Conservation (phyloP, 1,139 yeast genomes). For the Magnusiomyces tetraspermus region DNA sequence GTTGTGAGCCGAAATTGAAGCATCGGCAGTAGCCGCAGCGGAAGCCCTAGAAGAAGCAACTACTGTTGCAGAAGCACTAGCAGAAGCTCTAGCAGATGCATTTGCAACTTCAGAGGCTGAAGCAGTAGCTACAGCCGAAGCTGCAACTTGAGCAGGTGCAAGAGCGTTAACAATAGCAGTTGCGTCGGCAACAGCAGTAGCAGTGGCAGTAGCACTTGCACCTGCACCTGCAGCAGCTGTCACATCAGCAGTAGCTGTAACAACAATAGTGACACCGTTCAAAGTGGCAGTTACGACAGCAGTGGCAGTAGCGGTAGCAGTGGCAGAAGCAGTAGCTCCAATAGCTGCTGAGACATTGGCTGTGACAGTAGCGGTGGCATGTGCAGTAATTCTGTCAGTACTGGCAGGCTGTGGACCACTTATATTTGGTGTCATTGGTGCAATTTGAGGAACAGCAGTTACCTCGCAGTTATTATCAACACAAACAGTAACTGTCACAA, state of each 20-base stretch:
- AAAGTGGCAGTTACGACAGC: background rate
- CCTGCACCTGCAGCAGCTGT: background rate
- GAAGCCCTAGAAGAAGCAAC: background rate
- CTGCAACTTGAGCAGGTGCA: background rate
- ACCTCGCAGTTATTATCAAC: background rate
- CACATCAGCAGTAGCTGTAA: background rate
- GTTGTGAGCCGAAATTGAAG: background rate
- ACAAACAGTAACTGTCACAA: background rate
- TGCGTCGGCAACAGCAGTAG: background rate
- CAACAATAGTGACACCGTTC: constrained; percentile 1
- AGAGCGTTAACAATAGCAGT: background rate
- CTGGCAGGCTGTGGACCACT: background rate
- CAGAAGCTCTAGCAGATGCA: background rate
- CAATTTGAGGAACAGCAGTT: background rate
- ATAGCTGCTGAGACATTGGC: background rate
- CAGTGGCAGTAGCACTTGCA: background rate
- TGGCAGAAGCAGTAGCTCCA: background rate
- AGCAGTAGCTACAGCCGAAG: constrained; percentile 1
- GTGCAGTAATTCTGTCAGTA: background rate
- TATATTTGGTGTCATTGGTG: background rate
- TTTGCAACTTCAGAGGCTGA: background rate
- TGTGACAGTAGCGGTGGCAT: background rate
- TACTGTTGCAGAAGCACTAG: background rate
- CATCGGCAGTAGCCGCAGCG: background rate
- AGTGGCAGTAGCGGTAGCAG: background rate